phyloP scores from a whole-genome alignment of 2,329 filamentous ascomycete species.

The Colletotrichum navitas region DNA sequence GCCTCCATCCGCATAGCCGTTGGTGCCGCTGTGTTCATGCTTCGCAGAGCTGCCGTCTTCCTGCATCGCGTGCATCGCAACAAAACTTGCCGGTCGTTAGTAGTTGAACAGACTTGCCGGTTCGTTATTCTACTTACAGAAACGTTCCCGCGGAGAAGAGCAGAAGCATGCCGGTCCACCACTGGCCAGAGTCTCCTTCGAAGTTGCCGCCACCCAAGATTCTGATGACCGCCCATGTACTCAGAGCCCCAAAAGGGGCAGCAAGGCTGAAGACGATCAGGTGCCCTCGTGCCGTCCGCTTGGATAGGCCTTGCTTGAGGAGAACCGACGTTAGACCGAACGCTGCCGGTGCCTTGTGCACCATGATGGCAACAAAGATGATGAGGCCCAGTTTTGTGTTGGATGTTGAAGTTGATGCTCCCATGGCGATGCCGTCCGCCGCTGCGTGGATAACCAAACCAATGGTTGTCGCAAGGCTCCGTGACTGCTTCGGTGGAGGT shows the following conservation, averaged over 20 bases:
- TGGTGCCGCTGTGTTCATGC: slow-evolving; percentile 65
- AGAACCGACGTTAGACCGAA: slow-evolving; percentile 94
- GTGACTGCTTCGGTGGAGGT: slow-evolving; percentile 69
- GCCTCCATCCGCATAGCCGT: slow-evolving; percentile 63
- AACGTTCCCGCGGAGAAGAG: slow-evolving; percentile 98
- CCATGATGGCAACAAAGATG: slow-evolving; percentile 96
- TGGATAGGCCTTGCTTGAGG: slow-evolving; percentile 90
- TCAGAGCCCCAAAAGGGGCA: slow-evolving; percentile 85
- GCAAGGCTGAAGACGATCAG: slow-evolving; percentile 92
- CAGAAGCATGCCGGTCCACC: slow-evolving; percentile 92
- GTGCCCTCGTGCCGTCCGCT: slow-evolving; percentile 85
- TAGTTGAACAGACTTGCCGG: background rate
- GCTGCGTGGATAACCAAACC: slow-evolving; percentile 96
- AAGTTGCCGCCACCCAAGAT: slow-evolving; percentile 74
- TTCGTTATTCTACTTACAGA: slow-evolving; percentile 70
- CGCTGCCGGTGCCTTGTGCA: slow-evolving; percentile 95
- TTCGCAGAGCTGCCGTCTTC: slow-evolving; percentile 70
- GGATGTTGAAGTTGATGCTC: slow-evolving; percentile 83
- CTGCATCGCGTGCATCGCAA: slow-evolving; percentile 99
- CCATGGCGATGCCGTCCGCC: slow-evolving; percentile 95
- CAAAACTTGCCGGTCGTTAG: slow-evolving; percentile 72
- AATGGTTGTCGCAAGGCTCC: slow-evolving; percentile 84
- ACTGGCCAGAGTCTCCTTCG: slow-evolving; percentile 75
- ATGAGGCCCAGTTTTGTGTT: slow-evolving; percentile 86
- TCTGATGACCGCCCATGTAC: slow-evolving; percentile 84